phyloP scores from a whole-genome alignment of 805 yeast genomes.

The Saturnispora saitoi region DNA sequence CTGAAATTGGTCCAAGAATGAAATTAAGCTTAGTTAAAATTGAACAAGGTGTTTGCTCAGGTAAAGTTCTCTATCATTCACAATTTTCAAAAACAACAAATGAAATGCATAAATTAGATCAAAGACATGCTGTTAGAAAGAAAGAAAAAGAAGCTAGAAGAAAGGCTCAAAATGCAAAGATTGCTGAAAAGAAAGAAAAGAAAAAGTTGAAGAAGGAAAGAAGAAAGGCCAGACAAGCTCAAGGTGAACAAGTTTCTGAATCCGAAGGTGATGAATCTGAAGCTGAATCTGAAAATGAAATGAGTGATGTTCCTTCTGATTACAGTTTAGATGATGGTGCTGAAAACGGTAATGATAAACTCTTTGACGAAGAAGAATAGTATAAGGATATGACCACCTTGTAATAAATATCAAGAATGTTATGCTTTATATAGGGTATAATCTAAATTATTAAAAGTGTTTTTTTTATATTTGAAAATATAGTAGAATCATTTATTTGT shows the following conservation, averaged over 20 bases:
- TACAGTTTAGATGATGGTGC: slow-evolving; percentile 17
- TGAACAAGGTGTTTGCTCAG: slow-evolving; percentile 85
- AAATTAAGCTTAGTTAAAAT: slow-evolving; percentile 69
- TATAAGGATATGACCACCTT: not conserved
- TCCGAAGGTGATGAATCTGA: slow-evolving; percentile 20
- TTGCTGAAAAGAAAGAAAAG: slow-evolving; percentile 62
- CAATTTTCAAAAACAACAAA: slow-evolving; percentile 51
- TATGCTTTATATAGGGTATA: no score
- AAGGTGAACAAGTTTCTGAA: slow-evolving; percentile 28
- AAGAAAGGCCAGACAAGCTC: slow-evolving; percentile 33
- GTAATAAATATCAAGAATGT: not conserved
- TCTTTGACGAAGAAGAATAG: slow-evolving; percentile 21
- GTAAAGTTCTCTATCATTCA: slow-evolving; percentile 82
- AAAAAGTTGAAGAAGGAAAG: slow-evolving; percentile 68
- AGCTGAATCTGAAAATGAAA: slow-evolving; percentile 17
- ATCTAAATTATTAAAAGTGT: no score
- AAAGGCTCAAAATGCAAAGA: slow-evolving; percentile 70
- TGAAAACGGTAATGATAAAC: slow-evolving; percentile 18
- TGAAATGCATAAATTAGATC: slow-evolving; percentile 56
- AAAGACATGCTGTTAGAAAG: slow-evolving; percentile 52
- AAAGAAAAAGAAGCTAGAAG: slow-evolving; percentile 63
- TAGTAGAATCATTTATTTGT: not conserved
- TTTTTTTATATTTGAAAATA: not conserved
- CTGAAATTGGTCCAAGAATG: slow-evolving; percentile 90
- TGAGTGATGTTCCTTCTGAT: slow-evolving; percentile 19